These are phyloP conservation scores for Yarrowia deformans DNA, from an alignment of 805 yeast species.

Conservation along the genomic window DNA sequence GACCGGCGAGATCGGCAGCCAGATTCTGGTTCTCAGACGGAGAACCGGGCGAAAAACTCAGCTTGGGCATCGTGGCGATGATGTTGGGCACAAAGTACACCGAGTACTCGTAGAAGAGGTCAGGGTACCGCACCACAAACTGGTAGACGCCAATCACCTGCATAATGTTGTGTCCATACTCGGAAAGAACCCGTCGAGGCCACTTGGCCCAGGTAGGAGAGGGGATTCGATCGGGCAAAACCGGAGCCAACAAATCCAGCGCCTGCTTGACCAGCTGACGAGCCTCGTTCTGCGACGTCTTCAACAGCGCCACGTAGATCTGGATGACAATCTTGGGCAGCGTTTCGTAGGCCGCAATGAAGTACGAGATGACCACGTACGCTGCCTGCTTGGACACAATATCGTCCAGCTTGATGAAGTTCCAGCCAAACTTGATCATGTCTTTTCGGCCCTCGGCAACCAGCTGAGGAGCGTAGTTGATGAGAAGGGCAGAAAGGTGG, in stretches of 20 bases:
- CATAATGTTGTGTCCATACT: constrained; percentile 84
- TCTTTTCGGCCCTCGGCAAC: constrained; percentile 75
- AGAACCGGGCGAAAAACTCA: constrained; percentile 78
- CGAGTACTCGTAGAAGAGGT: constrained; percentile 81
- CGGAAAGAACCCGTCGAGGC: constrained; percentile 91
- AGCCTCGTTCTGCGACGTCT: constrained; percentile 86
- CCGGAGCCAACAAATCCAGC: constrained; percentile 86
- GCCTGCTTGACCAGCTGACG: constrained; percentile 85
- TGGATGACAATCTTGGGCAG: constrained; percentile 89
- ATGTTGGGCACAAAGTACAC: constrained; percentile 89
- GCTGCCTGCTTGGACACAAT: constrained; percentile 90
- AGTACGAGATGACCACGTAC: constrained; percentile 83
- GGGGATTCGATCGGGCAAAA: constrained; percentile 70
- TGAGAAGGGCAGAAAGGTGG: constrained; percentile 78
- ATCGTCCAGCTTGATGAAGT: constrained; percentile 87
- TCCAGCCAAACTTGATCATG: constrained; percentile 93
- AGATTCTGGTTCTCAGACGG: constrained; percentile 80
- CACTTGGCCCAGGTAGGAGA: constrained; percentile 84
- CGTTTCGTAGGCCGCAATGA: constrained; percentile 86
- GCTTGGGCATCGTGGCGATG: constrained; percentile 89
- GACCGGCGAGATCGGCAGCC: constrained; percentile 88
- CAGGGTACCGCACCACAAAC: constrained; percentile 85
- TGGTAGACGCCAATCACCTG: constrained; percentile 89
- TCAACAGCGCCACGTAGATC: constrained; percentile 85
- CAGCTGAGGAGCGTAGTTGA: constrained; percentile 68